Conservation (phyloP, 1,284 basidiomycete species). For the Moesziomyces sp. region DNA sequence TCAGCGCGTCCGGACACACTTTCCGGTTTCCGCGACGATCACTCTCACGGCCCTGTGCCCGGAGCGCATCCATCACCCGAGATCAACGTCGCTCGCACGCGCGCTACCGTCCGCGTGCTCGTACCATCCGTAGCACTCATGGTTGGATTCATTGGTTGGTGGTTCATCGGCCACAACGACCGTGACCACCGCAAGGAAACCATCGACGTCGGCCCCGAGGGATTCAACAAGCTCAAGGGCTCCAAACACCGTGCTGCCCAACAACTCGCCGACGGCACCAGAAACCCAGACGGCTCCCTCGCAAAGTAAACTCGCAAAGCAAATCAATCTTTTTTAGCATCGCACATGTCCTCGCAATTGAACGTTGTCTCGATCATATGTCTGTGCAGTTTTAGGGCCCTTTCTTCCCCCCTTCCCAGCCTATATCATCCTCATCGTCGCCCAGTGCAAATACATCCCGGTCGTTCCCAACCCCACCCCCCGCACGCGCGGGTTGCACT, state of each 20-base stretch:
- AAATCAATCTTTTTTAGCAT: background rate
- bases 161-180: constrained; percentile 49
- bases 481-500: background rate
- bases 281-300: constrained; percentile 30
- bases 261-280: constrained; percentile 31
- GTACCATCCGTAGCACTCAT: constrained; percentile 41
- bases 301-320: constrained; percentile 1
- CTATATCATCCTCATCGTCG: constrained; percentile 29
- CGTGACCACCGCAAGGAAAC: constrained; percentile 31
- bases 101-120: constrained; percentile 42
- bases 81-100: constrained; percentile 37
- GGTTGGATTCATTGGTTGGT: constrained; percentile 47
- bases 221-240: constrained; percentile 45
- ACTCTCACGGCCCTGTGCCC: constrained; percentile 29
- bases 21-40: constrained; percentile 33
- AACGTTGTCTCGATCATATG: background rate
- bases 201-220: constrained; percentile 42
- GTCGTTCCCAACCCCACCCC: background rate
- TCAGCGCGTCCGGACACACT: constrained; percentile 41
- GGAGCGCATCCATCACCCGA: constrained; percentile 41
- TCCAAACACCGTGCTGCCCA: constrained; percentile 37
- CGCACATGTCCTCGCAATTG: background rate
- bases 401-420: constrained; percentile 28
- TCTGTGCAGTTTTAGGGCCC: constrained; percentile 8
- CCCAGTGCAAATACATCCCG: constrained; percentile 5